phyloP scores from a whole-genome alignment of 106 monocot species.

The Acorus calamus region DNA sequence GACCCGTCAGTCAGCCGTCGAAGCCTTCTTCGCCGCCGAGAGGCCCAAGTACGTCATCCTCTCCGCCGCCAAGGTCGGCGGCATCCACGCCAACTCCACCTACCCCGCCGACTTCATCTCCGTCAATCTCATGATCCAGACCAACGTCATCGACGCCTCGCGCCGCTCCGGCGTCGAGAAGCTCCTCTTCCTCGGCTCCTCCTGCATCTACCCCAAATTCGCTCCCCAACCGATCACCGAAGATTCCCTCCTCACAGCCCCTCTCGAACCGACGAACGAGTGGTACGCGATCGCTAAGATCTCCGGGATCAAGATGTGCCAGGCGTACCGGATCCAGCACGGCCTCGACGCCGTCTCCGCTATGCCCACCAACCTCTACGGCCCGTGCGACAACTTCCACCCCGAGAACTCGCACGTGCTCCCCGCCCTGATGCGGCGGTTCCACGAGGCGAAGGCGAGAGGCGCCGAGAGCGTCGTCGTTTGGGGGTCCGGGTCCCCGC shows the following conservation, averaged over 20 bases:
- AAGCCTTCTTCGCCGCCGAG: slow-evolving; percentile 71
- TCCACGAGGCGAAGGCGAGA: slow-evolving; percentile 75
- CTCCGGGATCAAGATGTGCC: slow-evolving; percentile 93
- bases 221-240: slow-evolving; percentile 95
- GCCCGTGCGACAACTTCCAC: slow-evolving; percentile 91
- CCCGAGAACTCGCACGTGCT: slow-evolving; percentile 95
- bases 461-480: slow-evolving; percentile 64
- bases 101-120: slow-evolving; percentile 96
- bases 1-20: slow-evolving; percentile 79
- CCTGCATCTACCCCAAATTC: slow-evolving; percentile 95
- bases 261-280: slow-evolving; percentile 97
- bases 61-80: slow-evolving; percentile 93
- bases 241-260: slow-evolving; percentile 56
- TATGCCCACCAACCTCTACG: slow-evolving; percentile 97
- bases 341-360: slow-evolving; percentile 76
- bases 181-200: slow-evolving; percentile 92
- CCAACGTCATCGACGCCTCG: slow-evolving; percentile 84
- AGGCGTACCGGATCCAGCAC: slow-evolving; percentile 73
- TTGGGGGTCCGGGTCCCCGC: slow-evolving; percentile 79
- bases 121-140: slow-evolving; percentile 95
- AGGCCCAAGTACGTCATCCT: slow-evolving; percentile 68
- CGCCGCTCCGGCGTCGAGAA: slow-evolving; percentile 41
- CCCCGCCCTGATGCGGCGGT: slow-evolving; percentile 68
- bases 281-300: slow-evolving; percentile 99
- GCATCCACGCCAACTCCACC: slow-evolving; percentile 91